Evolutionary conservation across 2,329 filamentous ascomycete species (phyloP), one percentile per base, ranked within the genome.

Genomic region (Saccharata proteae): DNA sequence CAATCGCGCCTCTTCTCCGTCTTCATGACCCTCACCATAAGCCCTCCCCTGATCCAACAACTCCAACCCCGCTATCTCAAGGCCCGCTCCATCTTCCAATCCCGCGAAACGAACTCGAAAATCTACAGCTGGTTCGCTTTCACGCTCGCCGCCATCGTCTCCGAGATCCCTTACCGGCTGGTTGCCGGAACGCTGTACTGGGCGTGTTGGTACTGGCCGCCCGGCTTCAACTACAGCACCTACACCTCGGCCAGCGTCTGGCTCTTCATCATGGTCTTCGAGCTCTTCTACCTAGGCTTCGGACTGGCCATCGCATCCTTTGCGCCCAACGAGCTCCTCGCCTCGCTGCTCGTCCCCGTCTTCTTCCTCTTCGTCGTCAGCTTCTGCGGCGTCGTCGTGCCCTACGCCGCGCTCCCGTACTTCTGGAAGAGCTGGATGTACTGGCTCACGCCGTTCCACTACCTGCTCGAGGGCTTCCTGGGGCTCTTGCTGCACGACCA

Each of bases 41-140:
- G 71, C 1, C 79, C 79, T 1, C 77, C 78, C 0, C 59, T 86
- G 1, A 80, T 86, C 36, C 77, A 85, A 44, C 80, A 86, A 43
- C 62, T 86, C 0, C 78, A 86, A 45, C 81, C 81, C 1, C 69
- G 71, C 4, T 85, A 79, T 48, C 58, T 84, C 30, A 61, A 69
- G 36, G 69, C 73, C 26, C 67, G 79, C 4, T 63, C 69, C 18
- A 64, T 88, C 16, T 90, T 81, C 56, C 60, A 78, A 48, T 72
- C 68, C 2, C 69, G 82, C 4, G 82, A 90, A 51, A 69, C 74
- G 29, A 80, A 71, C n/a, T 72, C 77, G 11, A 84, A 84, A 51
- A 83, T 84, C 16, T 90, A 88, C 55, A 76, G 71, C 2, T 85
- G 80, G 80, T 55, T 69, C 10, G 77, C 79, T 0, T 82, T 80